These are phyloP conservation scores for Gnomoniopsis sp. DNA, from an alignment of 2,329 filamentous ascomycete species.

Conservation along the genomic window DNA sequence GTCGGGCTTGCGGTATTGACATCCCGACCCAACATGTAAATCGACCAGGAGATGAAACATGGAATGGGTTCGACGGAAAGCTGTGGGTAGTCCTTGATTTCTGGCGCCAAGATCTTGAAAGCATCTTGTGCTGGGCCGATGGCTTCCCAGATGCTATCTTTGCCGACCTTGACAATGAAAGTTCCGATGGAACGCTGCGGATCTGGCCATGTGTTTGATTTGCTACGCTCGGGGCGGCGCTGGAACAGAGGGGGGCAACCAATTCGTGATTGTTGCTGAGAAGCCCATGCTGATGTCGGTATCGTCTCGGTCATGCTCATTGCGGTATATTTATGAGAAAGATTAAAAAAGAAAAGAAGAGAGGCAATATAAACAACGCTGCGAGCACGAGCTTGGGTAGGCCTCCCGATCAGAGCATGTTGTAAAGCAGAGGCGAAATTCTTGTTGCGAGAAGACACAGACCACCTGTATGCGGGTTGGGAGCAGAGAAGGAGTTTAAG, in stretches of 20 bases:
- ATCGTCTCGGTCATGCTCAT: not conserved
- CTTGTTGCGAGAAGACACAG: not conserved
- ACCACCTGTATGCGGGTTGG: not conserved
- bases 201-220: not conserved
- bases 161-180: not conserved
- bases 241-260: not conserved
- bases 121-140: not conserved
- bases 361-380: too few species aligned
- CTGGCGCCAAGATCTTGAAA: not conserved
- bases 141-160: not conserved
- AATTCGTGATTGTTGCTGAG: not conserved
- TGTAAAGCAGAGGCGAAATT: not conserved
- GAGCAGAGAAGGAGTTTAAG: not conserved
- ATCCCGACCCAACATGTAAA: conserved; percentile 2
- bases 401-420: too few species aligned
- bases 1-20: not conserved
- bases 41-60: conserved; percentile 2
- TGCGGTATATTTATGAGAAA: not conserved
- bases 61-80: not conserved
- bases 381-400: too few species aligned
- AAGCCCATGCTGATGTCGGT: not conserved
- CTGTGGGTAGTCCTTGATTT: not conserved
- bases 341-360: too few species aligned
- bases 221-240: not conserved
- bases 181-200: not conserved